Evolutionary conservation across 1,139 yeast genomes (phyloP), one percentile per base, ranked within the genome.

Genomic region (Nakaseomyces sp.): DNA sequence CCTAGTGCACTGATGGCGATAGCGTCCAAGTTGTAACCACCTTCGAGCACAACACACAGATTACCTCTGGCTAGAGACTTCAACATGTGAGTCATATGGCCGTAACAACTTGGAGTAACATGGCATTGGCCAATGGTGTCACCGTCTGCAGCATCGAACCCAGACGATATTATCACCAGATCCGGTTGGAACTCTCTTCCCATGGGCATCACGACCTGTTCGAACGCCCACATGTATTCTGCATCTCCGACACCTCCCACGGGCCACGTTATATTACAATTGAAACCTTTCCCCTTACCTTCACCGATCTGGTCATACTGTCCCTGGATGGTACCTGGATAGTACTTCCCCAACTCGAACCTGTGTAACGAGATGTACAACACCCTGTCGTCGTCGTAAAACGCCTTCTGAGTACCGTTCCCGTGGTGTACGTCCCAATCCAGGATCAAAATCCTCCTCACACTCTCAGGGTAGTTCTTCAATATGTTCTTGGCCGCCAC

Each of bases 361-460:
- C 98, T 76, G 64, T 93, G 99, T 30, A 91, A 64, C 0, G 97
- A 89, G 41, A 91, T 79, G 63, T 91, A 93, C 39, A 93, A 71
- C 3, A 93, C 96, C 44, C 95, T 69, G 20, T 95, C 95, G 59
- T 91, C 96, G 50, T 85, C 76, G 55, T 78, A 77, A 57, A 93
- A 93, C 1, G 95, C 86, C 59, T 83, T 81, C 64, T 93, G 98
- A 1, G 99, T 93, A 37, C 99, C 99, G 61, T 93, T 93, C 25
- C 98, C 98, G 63, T 91, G 97, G 61, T 91, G 98, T 41, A 89
- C 87, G 65, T 89, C 97, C 99, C 99, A 93, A 64, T 93, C 99
- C 20, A 89, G 61, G 49, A 93, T 80, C 46, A 87, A 79, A 37
- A 93, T 86, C 55, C 76, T 77, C 47, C 95, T 72, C 2, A 89